Base-by-base conservation (phyloP, 2,329 filamentous ascomycete species). In the Pestalotiopsis sp. region DNA sequence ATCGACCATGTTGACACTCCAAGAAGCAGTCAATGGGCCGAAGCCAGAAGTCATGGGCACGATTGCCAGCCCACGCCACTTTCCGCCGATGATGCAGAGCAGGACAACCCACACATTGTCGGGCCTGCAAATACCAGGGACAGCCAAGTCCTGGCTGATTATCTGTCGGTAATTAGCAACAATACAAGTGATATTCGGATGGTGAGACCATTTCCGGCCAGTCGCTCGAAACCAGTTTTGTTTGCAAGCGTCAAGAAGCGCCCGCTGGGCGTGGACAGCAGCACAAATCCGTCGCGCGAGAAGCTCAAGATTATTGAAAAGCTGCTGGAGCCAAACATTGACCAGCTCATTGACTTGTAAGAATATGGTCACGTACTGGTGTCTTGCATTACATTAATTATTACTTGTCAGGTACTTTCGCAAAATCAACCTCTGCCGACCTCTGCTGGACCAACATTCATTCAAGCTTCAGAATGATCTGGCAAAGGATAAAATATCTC, bases 41-140 rank as follows among this genome's bases (percentile, higher is more conserved):
- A 78, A 23, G 70, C 77, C 61, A 70, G 75, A 3, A 65, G 78
- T 11, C 73, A 72, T 6, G 76, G 79, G 52, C 13, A 52, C 49
- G 52, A 38, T 17, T 49, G n/a, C n/a, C 69, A 65, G 31, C 59
- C 64, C 49, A 68, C 49, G 39, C 68, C 69, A 63, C 68, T 69
- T 25, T 70, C 66, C 25, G 75, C 75, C 57, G 81, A 80, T 69
- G 81, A 80, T 65, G 77, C 79, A 67, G 73, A 60, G 70, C 72
- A 69, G 65, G 78, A 82, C 31, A 84, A 82, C 69, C 80, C 83
- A 2, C 85, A 89, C 71, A 89, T 91, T 68, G 84, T 91, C 65
- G 87, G 88, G 0, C 88, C 88, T 0, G 86, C 87, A 5, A 83
- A 87, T 5, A 88, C 87, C 4, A 86, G 86, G 63, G 88, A 91